These are phyloP conservation scores for Fusarium proliferatum DNA, from an alignment of 2,329 filamentous ascomycete genomes.

Conservation along the genomic window DNA sequence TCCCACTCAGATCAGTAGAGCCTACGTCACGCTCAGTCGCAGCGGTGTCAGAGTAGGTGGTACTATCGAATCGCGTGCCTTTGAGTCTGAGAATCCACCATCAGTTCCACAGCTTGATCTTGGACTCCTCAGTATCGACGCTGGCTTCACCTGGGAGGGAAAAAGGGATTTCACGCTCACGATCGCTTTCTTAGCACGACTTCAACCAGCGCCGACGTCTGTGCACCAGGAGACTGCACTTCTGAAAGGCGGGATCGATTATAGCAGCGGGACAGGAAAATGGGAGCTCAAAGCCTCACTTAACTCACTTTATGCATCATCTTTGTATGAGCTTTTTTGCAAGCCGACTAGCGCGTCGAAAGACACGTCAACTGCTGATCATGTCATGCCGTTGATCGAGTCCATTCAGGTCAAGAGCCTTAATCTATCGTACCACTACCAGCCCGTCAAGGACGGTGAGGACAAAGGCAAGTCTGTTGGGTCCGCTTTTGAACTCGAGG, in stretches of 20 bases:
- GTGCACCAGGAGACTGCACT: neutral
- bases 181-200: neutral
- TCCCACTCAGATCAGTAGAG: neutral
- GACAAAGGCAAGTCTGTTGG: neutral
- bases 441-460: neutral
- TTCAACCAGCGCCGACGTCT: neutral
- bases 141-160: neutral
- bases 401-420: neutral
- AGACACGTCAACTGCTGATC: neutral
- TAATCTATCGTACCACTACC: neutral
- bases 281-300: neutral
- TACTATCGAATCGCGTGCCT: neutral
- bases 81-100: neutral
- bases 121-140: neutral
- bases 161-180: neutral
- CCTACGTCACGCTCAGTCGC: neutral
- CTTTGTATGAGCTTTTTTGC: neutral
- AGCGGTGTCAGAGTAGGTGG: neutral
- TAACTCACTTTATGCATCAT: neutral
- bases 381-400: neutral
- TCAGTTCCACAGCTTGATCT: neutral
- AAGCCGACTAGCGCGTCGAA: rapidly evolving
- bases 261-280: neutral
- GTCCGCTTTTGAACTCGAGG: neutral
- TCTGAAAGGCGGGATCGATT: neutral